Base-by-base conservation (phyloP, 805 yeast species). In the Groenewaldozyma tartarivorans region DNA sequence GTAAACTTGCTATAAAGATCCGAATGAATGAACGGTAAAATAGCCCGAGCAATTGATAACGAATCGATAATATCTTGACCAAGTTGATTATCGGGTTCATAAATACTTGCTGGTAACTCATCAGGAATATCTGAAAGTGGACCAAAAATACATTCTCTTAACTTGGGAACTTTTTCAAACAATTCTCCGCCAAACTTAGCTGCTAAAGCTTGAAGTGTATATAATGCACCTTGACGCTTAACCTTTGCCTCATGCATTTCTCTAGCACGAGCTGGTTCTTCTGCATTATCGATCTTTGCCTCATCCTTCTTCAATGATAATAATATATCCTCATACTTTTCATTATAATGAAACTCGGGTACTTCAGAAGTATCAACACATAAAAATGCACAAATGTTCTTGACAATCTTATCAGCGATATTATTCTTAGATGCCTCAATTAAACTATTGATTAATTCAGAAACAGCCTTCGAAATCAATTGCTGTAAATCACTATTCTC, bases 291-390 rank as follows among this genome's bases (percentile, higher is more conserved):
- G 1, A 76, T 61, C 38, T 68, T 68, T 1, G 79, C 75, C 48
- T 84, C 94, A 50, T 86, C 96, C 51, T 84, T 85, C 41, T 75
- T 68, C 50, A 87, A 67, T 1, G 96, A 85, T 40, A 88, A 62
- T 9, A 90, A 80, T 11, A 64, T 64, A 35, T 73, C 75, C 15
- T 61, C 68, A 42, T 69, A 65, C 11, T 62, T 60, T 30, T 73
- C 71, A 50, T 83, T 82, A 35, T 81, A 79, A 13, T 69, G 67
- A 55, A 85, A 92, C 53, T 86, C 96, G 2, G 98, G 98, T 24
- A 90, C 96, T 56, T 88, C 96, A 2, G 92, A 75, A 0, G 96
- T 86, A 57, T 90, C 98, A 24, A 88, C 96, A 63, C 98, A 92
- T 39, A 92, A 57, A 56, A 90, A 90, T 0, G 90, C 95, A 63